Base-by-base conservation (phyloP, 305 asterid species). In the Fraxinus dipetala region DNA sequence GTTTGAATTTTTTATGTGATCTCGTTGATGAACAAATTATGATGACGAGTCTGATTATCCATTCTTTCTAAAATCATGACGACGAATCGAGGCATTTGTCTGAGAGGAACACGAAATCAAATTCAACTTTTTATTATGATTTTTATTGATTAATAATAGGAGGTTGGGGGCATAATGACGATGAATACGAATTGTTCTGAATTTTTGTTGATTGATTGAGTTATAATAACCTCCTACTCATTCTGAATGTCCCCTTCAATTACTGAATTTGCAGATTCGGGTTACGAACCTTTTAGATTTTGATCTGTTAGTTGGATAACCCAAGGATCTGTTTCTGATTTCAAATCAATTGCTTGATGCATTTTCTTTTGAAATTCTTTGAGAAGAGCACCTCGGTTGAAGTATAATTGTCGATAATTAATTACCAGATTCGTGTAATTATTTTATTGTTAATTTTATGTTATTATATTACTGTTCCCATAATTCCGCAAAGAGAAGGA, bases 71-170 rank as follows among this genome's bases (percentile, higher is more conserved):
- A 2, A 78, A 78, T 35, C 72, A 63, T 86, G 87, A 81, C 48
- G 87, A 84, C 84, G 51, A 32, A 31, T 81, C 88, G 91, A 87
- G 88, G 89, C 90, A 88, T 90, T 90, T 90, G 90, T 86, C 89
- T 86, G 90, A 89, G 90, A 86, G 92, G 75, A 89, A 84, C 72
- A 9, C 34, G 2, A 77, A 77, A 28, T 77, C 43, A 1, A n/a
- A 4, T 22, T 24, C 20, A 9, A 24, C 16, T 26, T 43, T 10
- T 26, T 26, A 7, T 9, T 36, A 11, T 38, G 6, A 20, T 14
- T 74, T 18, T 74, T 35, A 4, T n/a, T 45, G 79, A 43, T 14
- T 10, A 40, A 75, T 10, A 40, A 75, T 28, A 16, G 48, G 34
- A 16, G 48, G n/a, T 7, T 2, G 72, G 72, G 72, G 80, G 48